Evolutionary conservation across 1,139 yeast species (phyloP).

Genomic region (Yamadazyma buinensis): DNA sequence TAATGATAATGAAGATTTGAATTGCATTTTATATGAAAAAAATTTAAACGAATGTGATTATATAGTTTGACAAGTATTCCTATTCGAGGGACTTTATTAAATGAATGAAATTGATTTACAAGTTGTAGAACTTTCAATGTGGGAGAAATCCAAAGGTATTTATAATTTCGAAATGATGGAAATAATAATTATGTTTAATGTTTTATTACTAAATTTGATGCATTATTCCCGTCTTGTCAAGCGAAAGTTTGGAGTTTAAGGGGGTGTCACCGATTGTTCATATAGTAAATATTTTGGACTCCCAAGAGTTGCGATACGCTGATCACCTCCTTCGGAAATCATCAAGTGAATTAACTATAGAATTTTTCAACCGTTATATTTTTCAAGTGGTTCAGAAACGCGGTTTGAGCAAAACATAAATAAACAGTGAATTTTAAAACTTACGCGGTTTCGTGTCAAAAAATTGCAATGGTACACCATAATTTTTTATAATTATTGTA

Average conservation of each 20-base stretch:
- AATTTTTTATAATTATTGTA: no score
- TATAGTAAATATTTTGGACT: constrained; percentile 1
- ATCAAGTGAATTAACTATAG: no score
- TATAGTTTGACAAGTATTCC: constrained; percentile 6
- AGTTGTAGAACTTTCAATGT: no score
- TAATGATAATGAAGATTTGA: constrained; percentile 25
- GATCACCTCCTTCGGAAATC: constrained; percentile 2
- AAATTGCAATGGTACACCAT: no score
- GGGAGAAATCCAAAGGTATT: constrained; percentile 12
- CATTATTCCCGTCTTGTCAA: no score
- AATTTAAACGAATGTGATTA: no score
- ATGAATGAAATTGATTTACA: constrained; percentile 6
- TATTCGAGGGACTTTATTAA: constrained; percentile 5
- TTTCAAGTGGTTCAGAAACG: no score
- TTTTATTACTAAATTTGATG: no score
- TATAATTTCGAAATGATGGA: no score
- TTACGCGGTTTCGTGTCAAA: constrained; percentile 1
- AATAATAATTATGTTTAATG: no score
- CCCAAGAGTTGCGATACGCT: no score
- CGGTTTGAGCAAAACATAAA: constrained; percentile 2
- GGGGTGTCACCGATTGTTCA: constrained; percentile 2
- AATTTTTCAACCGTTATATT: no score
- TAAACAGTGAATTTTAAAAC: background rate
- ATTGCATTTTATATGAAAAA: constrained; percentile 38
- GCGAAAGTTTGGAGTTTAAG: constrained; percentile 6